Conservation (phyloP, 2,329 filamentous ascomycete species). For the Fonsecaea pedrosoi region DNA sequence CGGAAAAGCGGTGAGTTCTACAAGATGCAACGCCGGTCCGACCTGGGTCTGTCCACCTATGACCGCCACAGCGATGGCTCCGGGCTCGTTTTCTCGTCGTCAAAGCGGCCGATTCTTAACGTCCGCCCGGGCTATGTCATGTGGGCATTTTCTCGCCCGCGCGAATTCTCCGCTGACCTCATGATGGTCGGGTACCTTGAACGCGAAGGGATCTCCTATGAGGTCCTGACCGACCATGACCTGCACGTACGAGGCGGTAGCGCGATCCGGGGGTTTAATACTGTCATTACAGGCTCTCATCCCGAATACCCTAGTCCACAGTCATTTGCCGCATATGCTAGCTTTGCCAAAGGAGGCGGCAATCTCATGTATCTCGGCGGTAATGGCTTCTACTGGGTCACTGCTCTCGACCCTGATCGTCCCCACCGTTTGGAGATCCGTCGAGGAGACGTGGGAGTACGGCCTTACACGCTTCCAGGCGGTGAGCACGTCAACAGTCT, state of each 20-base stretch:
- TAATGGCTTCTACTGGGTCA: constrained; percentile 47
- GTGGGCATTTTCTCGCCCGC: constrained; percentile 47
- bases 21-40: constrained; percentile 43
- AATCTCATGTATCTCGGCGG: constrained; percentile 47
- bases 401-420: constrained; percentile 11
- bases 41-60: constrained; percentile 50
- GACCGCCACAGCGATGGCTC: constrained; percentile 50
- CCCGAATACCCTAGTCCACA: constrained; percentile 46
- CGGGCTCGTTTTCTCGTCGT: constrained; percentile 44
- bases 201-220: constrained; percentile 43
- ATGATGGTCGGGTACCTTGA: constrained; percentile 48
- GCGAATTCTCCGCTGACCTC: constrained; percentile 48
- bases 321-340: constrained; percentile 42
- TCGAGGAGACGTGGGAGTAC: constrained; percentile 43
- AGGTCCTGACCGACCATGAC: constrained; percentile 49
- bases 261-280: constrained; percentile 37
- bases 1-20: constrained; percentile 35
- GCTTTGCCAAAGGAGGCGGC: constrained; percentile 43
- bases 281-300: constrained; percentile 44
- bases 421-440: constrained; percentile 46
- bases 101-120: constrained; percentile 49
- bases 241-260: constrained; percentile 40
- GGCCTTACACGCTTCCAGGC: constrained; percentile 41
- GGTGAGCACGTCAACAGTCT: constrained; percentile 43
- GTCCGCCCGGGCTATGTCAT: constrained; percentile 47